Base-by-base conservation (phyloP, 768 basidiomycete species). In the Hygrocybe punicea region DNA sequence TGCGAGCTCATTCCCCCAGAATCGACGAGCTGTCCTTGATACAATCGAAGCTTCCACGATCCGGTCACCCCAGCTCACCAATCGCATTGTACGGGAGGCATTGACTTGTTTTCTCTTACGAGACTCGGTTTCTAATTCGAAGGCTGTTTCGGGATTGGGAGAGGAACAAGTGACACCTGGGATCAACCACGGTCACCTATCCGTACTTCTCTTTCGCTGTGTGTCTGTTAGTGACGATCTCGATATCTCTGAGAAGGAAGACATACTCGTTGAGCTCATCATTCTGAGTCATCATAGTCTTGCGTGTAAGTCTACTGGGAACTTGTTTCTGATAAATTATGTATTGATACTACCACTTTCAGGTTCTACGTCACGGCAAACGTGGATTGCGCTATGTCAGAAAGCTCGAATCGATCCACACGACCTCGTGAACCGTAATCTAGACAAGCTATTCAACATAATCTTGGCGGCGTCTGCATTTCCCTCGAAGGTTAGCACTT, bases 371-470 rank as follows among this genome's bases (percentile, higher is more conserved):
- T 78, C 80, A 8, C 79, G 83, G 16, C 84, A 83, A 61, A 79
- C 79, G 1, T 97, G 93, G 93, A 88, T 95, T 57, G 89, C 92
- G 55, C 60, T 91, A 4, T 90, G 88, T 55, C 91, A 90, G 62
- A 81, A 79, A 57, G 84, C 87, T 0, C 67, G 75, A 2, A 65
- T 80, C 4, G 91, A 96, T 65, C 93, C 93, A 2, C 74, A 76
- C 19, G 79, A 81, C 13, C 69, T 90, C 6, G 76, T 89, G 4
- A 75, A 73, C 7, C 73, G 70, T 21, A 74, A 83, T 56, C 44
- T 84, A 1, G 80, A 84, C 56, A 69, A 68, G 7, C 67, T 87
- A 11, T 62, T 91, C 57, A 67, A 72, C 9, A 69, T 76, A 2
- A 69, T 88, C 10, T 63, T 86, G 37, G 75, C 75, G 51, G 80